Conservation (phyloP, 2,329 filamentous ascomycete species). For the Pseudocercospora macadamiae region DNA sequence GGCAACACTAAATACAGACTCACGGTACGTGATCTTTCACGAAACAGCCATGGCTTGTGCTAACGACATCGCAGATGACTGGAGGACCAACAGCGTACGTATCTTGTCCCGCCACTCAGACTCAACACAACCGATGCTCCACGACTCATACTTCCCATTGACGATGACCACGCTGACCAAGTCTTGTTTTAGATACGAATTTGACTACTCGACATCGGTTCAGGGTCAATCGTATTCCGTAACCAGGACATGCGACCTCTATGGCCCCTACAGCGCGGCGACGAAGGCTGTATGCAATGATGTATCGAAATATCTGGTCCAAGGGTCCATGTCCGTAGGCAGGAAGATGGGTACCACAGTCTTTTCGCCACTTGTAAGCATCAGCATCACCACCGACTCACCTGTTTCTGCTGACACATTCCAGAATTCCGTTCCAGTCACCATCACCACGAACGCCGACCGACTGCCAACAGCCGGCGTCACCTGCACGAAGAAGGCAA, state of each 20-base stretch:
- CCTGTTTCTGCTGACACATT: not conserved
- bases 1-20: not conserved
- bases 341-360: too few species aligned
- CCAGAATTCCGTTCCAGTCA: not conserved
- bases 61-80: slow-evolving; percentile 1
- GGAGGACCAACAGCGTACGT: slow-evolving; percentile 8
- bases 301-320: too few species aligned
- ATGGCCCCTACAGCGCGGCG: not conserved
- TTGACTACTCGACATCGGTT: slow-evolving; percentile 11
- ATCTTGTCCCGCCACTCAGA: not conserved
- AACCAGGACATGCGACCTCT: slow-evolving; percentile 13
- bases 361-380: too few species aligned
- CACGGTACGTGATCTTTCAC: not conserved
- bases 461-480: slow-evolving; percentile 7
- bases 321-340: too few species aligned
- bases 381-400: too few species aligned
- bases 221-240: slow-evolving; percentile 1
- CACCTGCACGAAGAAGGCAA: not conserved
- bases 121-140: too few species aligned
- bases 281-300: not conserved
- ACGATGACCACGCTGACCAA: not conserved
- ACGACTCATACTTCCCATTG: too few species aligned
- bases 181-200: not conserved
- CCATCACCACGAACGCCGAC: slow-evolving; percentile 9
- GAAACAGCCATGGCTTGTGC: not conserved